Percentiles rank a stretch among this genome's conserved stretches.
phyloP scores from a whole-genome alignment of 306 rosid species.

The Heteromeles arbutifolia region DNA sequence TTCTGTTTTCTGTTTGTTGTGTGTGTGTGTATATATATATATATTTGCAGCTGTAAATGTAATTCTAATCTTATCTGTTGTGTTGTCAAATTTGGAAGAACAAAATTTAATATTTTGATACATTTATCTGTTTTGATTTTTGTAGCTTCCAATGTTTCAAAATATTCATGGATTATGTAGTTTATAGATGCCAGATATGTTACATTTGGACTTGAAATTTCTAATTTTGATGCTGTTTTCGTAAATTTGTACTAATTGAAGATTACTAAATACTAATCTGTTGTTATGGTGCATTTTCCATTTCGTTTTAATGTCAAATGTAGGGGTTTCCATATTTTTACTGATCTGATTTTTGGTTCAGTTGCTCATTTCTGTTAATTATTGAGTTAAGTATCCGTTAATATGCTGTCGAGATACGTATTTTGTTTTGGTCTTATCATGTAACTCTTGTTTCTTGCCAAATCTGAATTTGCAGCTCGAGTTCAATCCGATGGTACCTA shows the following conservation, averaged over 20 bases:
- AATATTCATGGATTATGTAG: neutral
- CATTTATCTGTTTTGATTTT: too few species aligned
- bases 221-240: neutral
- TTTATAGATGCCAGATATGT: neutral
- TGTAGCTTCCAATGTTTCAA: too few species aligned
- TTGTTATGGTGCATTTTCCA: neutral
- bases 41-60: neutral
- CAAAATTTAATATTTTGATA: too few species aligned
- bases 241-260: neutral
- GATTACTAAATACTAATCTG: neutral
- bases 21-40: too few species aligned
- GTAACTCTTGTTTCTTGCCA: neutral
- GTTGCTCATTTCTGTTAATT: neutral
- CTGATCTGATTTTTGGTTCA: neutral
- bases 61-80: too few species aligned
- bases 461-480: constrained; percentile 1
- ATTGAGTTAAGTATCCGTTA: neutral
- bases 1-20: too few species aligned
- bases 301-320: neutral
- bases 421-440: neutral
- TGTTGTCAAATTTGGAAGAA: too few species aligned
- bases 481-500: neutral
- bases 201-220: neutral
- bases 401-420: too few species aligned
- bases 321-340: too few species aligned